These are phyloP conservation scores for Pleurostoma richardsiae DNA, from an alignment of 2,329 filamentous ascomycete genomes.

Conservation along the genomic window DNA sequence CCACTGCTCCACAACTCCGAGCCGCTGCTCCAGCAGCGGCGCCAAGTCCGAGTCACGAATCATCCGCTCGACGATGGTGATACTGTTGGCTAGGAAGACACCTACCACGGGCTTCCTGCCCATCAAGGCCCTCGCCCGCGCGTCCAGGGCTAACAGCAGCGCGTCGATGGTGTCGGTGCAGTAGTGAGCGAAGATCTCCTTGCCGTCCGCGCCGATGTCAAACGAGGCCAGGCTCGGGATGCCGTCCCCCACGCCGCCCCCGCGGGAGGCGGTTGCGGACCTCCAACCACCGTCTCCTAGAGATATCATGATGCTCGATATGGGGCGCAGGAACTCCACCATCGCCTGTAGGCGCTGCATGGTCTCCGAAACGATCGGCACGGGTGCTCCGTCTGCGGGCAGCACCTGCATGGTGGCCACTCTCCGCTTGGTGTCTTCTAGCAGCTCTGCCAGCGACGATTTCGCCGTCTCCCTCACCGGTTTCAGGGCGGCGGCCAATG, in stretches of 20 bases:
- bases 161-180: slow-evolving; percentile 83
- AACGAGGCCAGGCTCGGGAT: slow-evolving; percentile 71
- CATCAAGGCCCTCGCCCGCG: slow-evolving; percentile 66
- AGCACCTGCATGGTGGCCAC: slow-evolving; percentile 61
- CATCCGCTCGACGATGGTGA: slow-evolving; percentile 78
- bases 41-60: slow-evolving; percentile 77
- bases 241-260: slow-evolving; percentile 54
- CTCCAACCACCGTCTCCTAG: slow-evolving; percentile 92
- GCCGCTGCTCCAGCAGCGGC: slow-evolving; percentile 63
- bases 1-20: slow-evolving; percentile 68
- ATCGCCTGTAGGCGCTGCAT: slow-evolving; percentile 84
- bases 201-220: slow-evolving; percentile 84
- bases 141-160: slow-evolving; percentile 69
- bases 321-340: slow-evolving; percentile 77
- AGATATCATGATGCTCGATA: slow-evolving; percentile 87
- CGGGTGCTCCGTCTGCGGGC: slow-evolving; percentile 71
- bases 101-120: slow-evolving; percentile 76
- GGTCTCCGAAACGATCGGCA: slow-evolving; percentile 75
- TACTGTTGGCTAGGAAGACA: slow-evolving; percentile 86
- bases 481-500: slow-evolving; percentile 79
- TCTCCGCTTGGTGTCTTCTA: slow-evolving; percentile 76
- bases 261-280: slow-evolving; percentile 40
- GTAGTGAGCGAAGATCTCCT: slow-evolving; percentile 84
- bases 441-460: slow-evolving; percentile 71
- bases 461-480: slow-evolving; percentile 92